Percentiles rank a stretch among this genome's conserved stretches.
Evolutionary conservation across 805 yeast species (phyloP).

Genomic region (Nakazawaea peltata): DNA sequence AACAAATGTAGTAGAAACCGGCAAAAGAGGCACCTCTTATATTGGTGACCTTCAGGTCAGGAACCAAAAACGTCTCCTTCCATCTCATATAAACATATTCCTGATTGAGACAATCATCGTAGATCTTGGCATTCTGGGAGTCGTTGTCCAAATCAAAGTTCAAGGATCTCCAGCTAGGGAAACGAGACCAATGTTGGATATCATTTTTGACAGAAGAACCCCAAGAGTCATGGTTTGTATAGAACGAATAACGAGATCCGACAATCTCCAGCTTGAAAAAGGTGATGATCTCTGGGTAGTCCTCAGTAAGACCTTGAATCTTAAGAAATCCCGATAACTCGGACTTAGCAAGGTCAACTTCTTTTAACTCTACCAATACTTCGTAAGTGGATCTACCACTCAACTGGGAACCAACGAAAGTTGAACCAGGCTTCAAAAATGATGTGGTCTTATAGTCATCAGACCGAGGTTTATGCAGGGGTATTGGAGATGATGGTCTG

Average conservation of each 20-base stretch:
- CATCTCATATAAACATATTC: slow-evolving; percentile 80
- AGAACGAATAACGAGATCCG: slow-evolving; percentile 50
- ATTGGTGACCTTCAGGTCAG: slow-evolving; percentile 61
- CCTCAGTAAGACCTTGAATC: slow-evolving; percentile 56
- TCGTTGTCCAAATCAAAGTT: slow-evolving; percentile 23
- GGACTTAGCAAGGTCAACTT: slow-evolving; percentile 53
- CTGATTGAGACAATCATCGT: slow-evolving; percentile 22
- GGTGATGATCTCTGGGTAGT: slow-evolving; percentile 58
- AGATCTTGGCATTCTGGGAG: slow-evolving; percentile 16
- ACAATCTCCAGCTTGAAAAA: slow-evolving; percentile 68
- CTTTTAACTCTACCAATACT: slow-evolving; percentile 60
- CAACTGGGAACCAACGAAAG: slow-evolving; percentile 61
- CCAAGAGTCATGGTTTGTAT: slow-evolving; percentile 51
- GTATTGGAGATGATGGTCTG: not conserved
- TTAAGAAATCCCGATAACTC: slow-evolving; percentile 52
- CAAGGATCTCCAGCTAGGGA: slow-evolving; percentile 26
- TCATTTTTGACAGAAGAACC: slow-evolving; percentile 41
- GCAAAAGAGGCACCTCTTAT: slow-evolving; percentile 77
- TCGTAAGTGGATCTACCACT: slow-evolving; percentile 59
- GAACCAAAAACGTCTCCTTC: slow-evolving; percentile 85
- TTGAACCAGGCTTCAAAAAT: slow-evolving; percentile 53
- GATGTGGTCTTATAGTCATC: slow-evolving; percentile 27
- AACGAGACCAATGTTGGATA: slow-evolving; percentile 58
- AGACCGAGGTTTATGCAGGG: no score
- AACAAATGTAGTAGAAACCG: slow-evolving; percentile 84